Conservation (phyloP, 495 filamentous ascomycete genomes). For the Penicillium turbatum region DNA sequence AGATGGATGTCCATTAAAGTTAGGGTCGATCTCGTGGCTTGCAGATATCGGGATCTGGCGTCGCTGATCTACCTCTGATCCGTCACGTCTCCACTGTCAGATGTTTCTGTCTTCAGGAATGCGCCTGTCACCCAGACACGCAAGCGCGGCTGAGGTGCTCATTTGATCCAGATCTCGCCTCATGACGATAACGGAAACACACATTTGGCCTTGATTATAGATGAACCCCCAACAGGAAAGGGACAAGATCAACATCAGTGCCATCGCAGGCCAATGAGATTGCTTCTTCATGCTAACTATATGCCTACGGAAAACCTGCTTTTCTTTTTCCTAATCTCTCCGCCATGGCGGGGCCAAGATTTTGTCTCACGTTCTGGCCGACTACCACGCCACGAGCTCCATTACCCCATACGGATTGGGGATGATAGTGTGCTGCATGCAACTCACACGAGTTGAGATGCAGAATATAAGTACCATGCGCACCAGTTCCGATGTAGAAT, state of each 20-base stretch:
- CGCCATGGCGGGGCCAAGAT: slow-evolving; percentile 1
- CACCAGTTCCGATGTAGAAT: background rate
- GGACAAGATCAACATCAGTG: slow-evolving; percentile 9
- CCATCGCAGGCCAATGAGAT: background rate
- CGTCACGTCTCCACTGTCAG: slow-evolving; percentile 18
- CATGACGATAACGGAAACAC: slow-evolving; percentile 9
- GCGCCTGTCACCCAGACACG: slow-evolving; percentile 7
- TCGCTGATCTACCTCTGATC: slow-evolving; percentile 19
- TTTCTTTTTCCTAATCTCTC: background rate
- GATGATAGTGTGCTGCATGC: slow-evolving; percentile 18
- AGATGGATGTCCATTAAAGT: background rate
- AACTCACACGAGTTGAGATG: background rate
- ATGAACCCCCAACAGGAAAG: background rate
- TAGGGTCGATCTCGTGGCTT: slow-evolving; percentile 3
- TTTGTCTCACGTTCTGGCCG: slow-evolving; percentile 3
- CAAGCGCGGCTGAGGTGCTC: slow-evolving; percentile 3
- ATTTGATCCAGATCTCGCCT: background rate
- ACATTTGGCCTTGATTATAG: background rate
- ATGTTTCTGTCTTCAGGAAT: slow-evolving; percentile 17
- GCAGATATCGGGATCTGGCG: slow-evolving; percentile 8
- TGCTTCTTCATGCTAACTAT: background rate
- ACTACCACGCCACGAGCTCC: slow-evolving; percentile 5
- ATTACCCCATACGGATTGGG: slow-evolving; percentile 24
- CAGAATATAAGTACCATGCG: slow-evolving; percentile 12
- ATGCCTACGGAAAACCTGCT: background rate